Conservation (phyloP, 179 eudicot species). For the Drosera spatulata region DNA sequence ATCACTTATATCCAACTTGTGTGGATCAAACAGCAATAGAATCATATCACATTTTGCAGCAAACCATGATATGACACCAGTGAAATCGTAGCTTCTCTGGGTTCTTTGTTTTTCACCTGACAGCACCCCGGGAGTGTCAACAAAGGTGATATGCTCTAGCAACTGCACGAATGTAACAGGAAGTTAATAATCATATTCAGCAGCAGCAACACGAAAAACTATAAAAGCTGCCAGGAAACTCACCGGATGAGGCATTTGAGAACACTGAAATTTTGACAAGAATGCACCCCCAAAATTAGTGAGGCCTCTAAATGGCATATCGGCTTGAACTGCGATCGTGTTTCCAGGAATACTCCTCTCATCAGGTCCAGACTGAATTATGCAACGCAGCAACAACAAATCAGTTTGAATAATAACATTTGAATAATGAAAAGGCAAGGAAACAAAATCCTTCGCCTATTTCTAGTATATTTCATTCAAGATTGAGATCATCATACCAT, state of each 20-base stretch:
- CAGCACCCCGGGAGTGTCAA: conserved; percentile 95
- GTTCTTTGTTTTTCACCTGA: conserved; percentile 97
- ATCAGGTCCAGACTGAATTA: conserved; percentile 75
- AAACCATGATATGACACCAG: conserved; percentile 95
- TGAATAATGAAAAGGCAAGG: too few species aligned
- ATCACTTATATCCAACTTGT: conserved; percentile 91
- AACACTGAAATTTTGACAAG: conserved; percentile 90
- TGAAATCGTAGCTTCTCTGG: conserved; percentile 88
- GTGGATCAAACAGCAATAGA: conserved; percentile 86
- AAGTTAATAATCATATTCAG: conserved; percentile 1
- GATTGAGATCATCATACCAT: conserved; percentile 41
- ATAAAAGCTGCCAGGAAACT: conserved; percentile 10
- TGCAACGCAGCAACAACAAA: not conserved
- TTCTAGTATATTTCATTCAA: not conserved
- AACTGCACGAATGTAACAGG: conserved; percentile 27
- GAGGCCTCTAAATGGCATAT: conserved; percentile 81
- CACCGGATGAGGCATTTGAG: conserved; percentile 95
- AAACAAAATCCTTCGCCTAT: too few species aligned
- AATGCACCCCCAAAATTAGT: conserved; percentile 84
- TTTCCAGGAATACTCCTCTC: conserved; percentile 98
- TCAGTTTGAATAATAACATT: too few species aligned
- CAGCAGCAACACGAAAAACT: not conserved
- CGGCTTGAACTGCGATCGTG: conserved; percentile 87
- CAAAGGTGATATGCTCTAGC: conserved; percentile 83
- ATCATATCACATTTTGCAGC: conserved; percentile 91